These are phyloP conservation scores for Aciculosporium take DNA, from an alignment of 2,329 filamentous ascomycete genomes.

Conservation along the genomic window DNA sequence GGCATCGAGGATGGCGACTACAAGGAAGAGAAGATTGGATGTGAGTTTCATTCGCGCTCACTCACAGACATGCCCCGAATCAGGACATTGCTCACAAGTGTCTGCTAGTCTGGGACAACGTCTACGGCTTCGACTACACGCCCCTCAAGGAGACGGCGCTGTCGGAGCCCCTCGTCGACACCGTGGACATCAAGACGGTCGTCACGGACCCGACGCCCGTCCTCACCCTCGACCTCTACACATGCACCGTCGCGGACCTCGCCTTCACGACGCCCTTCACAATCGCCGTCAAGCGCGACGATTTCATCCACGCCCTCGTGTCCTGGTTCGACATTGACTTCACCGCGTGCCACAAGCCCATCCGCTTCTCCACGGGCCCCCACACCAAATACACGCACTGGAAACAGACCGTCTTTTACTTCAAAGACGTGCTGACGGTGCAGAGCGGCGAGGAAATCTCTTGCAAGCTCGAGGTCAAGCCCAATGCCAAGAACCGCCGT, in stretches of 20 bases:
- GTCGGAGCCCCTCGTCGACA: conserved; percentile 92
- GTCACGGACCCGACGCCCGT: conserved; percentile 81
- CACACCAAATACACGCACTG: conserved; percentile 99
- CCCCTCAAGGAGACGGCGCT: conserved; percentile 88
- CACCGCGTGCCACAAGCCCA: conserved; percentile 93
- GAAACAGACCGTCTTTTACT: conserved; percentile 99
- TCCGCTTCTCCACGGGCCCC: conserved; percentile 90
- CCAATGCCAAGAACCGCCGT: conserved; percentile 85
- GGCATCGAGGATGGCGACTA: conserved; percentile 98
- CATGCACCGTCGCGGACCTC: conserved; percentile 67
- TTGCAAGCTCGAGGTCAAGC: conserved; percentile 65
- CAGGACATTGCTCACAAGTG: neutral
- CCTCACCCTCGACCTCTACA: conserved; percentile 87
- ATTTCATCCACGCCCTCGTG: conserved; percentile 92
- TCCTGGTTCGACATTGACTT: conserved; percentile 99
- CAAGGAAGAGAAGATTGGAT: conserved; percentile 99
- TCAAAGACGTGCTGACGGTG: conserved; percentile 83
- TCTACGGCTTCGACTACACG: conserved; percentile 94
- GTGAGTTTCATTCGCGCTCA: conserved; percentile 39
- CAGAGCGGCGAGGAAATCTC: conserved; percentile 70
- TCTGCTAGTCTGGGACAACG: conserved; percentile 95
- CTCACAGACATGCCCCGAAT: too few relatives aligned
- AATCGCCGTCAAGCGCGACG: conserved; percentile 65
- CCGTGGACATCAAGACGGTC: conserved; percentile 91
- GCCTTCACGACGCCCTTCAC: conserved; percentile 69